These are phyloP conservation scores for Hanseniaspora uvarum DNA, from an alignment of 1,139 yeast species.

Conservation along the genomic window DNA sequence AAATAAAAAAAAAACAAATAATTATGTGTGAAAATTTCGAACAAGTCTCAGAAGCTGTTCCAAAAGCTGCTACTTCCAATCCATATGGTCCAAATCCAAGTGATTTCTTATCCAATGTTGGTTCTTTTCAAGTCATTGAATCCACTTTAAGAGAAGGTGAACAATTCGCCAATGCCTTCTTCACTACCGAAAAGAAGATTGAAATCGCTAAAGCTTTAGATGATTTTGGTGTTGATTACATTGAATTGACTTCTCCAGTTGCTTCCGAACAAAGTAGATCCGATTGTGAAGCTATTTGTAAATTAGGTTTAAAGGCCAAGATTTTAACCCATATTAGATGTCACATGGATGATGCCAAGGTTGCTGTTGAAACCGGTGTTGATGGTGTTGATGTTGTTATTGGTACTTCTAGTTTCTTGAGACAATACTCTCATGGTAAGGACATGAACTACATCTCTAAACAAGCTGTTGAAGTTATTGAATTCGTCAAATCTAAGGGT, in stretches of 20 bases:
- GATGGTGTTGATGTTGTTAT: constrained; percentile 96
- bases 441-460: constrained; percentile 94
- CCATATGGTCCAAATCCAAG: constrained; percentile 91
- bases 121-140: constrained; percentile 77
- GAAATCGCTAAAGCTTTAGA: constrained; percentile 92
- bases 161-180: constrained; percentile 94
- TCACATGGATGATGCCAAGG: constrained; percentile 93
- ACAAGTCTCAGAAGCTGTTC: constrained; percentile 42
- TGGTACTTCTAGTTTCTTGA: constrained; percentile 85
- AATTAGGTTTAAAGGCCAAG: constrained; percentile 85
- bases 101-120: constrained; percentile 76
- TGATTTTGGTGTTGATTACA: constrained; percentile 92
- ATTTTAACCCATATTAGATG: constrained; percentile 81
- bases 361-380: constrained; percentile 91
- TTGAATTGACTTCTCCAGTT: constrained; percentile 88
- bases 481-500: constrained; percentile 87
- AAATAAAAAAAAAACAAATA: background rate
- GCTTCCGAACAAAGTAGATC: constrained; percentile 82
- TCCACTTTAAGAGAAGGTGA: constrained; percentile 93
- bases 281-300: constrained; percentile 94
- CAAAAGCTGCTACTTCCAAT: constrained; percentile 37
- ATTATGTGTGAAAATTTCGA: constrained; percentile 29
- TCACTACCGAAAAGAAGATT: constrained; percentile 82
- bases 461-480: constrained; percentile 86
- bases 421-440: constrained; percentile 89